A percentile compares a stretch with the other conserved stretches of the same genome.
Conservation (phyloP, 352 stramenopile species). For the Pythium phragmiticola region DNA sequence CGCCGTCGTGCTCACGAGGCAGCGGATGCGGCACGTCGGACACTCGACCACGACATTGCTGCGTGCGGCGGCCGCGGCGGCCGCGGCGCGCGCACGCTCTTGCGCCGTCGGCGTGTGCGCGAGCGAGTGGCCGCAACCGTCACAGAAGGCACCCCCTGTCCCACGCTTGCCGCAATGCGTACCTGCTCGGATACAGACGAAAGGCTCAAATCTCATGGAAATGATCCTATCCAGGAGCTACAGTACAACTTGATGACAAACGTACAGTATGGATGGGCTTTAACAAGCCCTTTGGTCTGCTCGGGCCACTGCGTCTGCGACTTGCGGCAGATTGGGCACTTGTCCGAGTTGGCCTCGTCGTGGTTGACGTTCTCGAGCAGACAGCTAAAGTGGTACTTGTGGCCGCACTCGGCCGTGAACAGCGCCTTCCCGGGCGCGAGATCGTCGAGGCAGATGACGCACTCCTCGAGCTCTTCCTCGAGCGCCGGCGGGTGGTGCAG, state of each 20-base stretch:
- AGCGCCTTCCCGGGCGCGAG: constrained; percentile 59
- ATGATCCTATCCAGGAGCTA: neutral
- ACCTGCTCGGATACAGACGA: constrained; percentile 3
- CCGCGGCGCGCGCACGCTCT: constrained; percentile 32
- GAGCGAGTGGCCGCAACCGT: constrained; percentile 41
- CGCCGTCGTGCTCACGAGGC: constrained; percentile 40
- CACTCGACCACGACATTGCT: constrained; percentile 52
- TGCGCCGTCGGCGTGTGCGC: constrained; percentile 43
- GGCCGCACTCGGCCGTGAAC: constrained; percentile 84
- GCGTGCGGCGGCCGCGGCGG: constrained; percentile 24
- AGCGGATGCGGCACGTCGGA: constrained; percentile 41
- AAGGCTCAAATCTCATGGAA: neutral
- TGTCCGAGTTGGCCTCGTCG: constrained; percentile 86
- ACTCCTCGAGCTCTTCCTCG: constrained; percentile 44
- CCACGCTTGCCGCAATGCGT: constrained; percentile 44
- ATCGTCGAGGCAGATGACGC: constrained; percentile 85
- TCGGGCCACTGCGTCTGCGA: constrained; percentile 82
- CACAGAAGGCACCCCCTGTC: constrained; percentile 38
- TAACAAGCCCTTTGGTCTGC: constrained; percentile 81
- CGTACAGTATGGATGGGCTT: constrained; percentile 81
- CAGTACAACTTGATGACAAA: neutral
- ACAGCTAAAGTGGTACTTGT: constrained; percentile 86
- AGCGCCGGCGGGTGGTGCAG: constrained; percentile 8
- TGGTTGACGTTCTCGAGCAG: constrained; percentile 89
- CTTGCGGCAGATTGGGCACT: constrained; percentile 88